A percentile compares a stretch with the other conserved stretches of the same genome.
These are phyloP conservation scores for Dendryphion nanum DNA, from an alignment of 2,329 filamentous ascomycete species.

Conservation along the genomic window DNA sequence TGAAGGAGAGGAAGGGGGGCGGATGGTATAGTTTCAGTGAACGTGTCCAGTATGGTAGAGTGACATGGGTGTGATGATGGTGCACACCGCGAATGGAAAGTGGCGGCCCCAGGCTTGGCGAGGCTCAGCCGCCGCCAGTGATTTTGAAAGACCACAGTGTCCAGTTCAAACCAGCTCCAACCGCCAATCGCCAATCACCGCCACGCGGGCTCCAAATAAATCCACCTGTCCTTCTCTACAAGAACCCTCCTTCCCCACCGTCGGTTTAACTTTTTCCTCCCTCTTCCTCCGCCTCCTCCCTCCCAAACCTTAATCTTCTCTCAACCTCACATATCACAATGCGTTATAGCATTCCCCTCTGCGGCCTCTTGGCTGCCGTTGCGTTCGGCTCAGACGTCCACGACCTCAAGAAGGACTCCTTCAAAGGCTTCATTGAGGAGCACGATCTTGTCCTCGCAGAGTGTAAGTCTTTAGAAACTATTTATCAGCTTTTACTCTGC, in stretches of 20 bases:
- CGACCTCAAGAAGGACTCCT: constrained; percentile 81
- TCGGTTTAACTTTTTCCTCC: constrained; percentile 1
- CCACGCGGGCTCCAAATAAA: background rate
- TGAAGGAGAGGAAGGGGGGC: too few species aligned
- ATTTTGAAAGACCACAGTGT: too few species aligned
- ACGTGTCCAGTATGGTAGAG: too few species aligned
- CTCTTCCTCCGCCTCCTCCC: constrained; percentile 13
- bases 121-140: too few species aligned
- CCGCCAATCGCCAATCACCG: background rate
- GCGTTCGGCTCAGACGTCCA: constrained; percentile 75
- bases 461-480: constrained; percentile 61
- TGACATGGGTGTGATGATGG: too few species aligned
- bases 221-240: background rate
- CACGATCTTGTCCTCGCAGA: constrained; percentile 91
- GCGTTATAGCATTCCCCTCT: constrained; percentile 36
- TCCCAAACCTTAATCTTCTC: constrained; percentile 4
- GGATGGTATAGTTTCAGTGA: too few species aligned
- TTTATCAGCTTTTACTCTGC: background rate
- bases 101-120: too few species aligned
- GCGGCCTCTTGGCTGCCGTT: constrained; percentile 55
- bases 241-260: background rate
- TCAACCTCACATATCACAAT: constrained; percentile 18
- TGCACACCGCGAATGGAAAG: too few species aligned
- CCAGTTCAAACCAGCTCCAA: too few species aligned
- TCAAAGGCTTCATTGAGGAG: constrained; percentile 79